Conservation (phyloP, 1,284 basidiomycete species). For the Chalciporus sp. region DNA sequence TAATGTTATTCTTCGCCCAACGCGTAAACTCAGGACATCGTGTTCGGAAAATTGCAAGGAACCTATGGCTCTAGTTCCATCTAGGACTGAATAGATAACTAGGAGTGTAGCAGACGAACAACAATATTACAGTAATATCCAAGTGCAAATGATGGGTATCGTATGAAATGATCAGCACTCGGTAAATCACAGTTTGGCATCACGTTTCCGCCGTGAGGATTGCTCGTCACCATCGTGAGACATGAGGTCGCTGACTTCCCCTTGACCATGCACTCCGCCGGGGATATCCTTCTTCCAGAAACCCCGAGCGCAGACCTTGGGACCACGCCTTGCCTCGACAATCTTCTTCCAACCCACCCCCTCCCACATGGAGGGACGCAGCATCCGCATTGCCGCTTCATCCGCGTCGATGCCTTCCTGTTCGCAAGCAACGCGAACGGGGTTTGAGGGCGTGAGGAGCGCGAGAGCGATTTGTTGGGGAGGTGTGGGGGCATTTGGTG, state of each 20-base stretch:
- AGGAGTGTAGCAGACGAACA: no score
- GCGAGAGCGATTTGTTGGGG: constrained; percentile 64
- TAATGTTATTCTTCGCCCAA: no score
- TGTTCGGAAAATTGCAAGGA: no score
- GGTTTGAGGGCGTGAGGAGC: constrained; percentile 39
- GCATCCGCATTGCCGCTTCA: constrained; percentile 15
- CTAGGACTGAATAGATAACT: no score
- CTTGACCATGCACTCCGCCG: constrained; percentile 5
- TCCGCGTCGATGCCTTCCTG: constrained; percentile 29
- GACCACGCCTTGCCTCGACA: constrained; percentile 1
- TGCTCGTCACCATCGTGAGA: constrained; percentile 11
- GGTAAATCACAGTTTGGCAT: constrained; percentile 26
- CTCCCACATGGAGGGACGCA: constrained; percentile 10
- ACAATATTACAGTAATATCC: no score
- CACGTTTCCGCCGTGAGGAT: constrained; percentile 12
- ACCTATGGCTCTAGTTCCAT: no score
- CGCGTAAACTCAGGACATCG: no score
- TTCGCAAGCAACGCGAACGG: constrained; percentile 26
- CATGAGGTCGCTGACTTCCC: constrained; percentile 7
- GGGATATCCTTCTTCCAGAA: background rate
- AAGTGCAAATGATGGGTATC: no score
- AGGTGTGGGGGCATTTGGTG: constrained; percentile 55
- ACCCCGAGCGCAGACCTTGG: background rate
- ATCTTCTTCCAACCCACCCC: constrained; percentile 22
- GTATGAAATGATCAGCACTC: no score